Evolutionary conservation across 108 stramenopile genomes (phyloP), one percentile per base, ranked within the genome.

Genomic region (Licmophora abbreviata): DNA sequence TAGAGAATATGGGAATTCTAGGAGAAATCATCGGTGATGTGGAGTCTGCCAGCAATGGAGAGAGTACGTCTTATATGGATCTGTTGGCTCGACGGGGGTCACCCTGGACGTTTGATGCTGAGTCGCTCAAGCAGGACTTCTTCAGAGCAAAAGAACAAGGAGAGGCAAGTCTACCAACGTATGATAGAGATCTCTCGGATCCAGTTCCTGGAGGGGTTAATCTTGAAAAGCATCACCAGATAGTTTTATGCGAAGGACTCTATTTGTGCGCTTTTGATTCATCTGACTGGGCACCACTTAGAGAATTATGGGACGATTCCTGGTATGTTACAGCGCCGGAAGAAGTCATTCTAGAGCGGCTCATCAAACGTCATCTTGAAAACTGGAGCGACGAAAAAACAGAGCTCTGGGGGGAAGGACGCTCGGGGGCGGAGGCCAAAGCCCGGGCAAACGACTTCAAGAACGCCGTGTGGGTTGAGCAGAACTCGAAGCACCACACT

Each of bases 101-200:
- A 18, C 77, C 81, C 0, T 81, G 76, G 73, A 87, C 81, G 0
- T 87, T 87, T 46, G 77, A 87, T 61, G 73, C 71, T 12, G 65
- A 74, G 33, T 46, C 47, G 1, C 61, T 76, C 45, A 37, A 58
- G 14, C 18, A 32, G 0, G 72, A 63, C 24, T 63, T 87, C 10
- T 38, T 37, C 9, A 37, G 44, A 3, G 76, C 75, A 3, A 49
- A 76, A 20, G 14, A 37, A 14, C 24, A 58, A 8, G 75, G 69
- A 10, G 38, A 40, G 15, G 76, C 64, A 12, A 62, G 32, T 18
- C 58, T 82, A 22, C 80, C 85, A 25, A 51, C 63, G 2, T 87
- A 82, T 44, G 46, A 54, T 56, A 76, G 78, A 17, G 57, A 48
- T 15, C 65, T 66, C 9, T 71, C 73, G 12, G 85, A 87, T 58